phyloP scores from a whole-genome alignment of 1,284 basidiomycete genomes.

The Lignosus rhinocerotis region DNA sequence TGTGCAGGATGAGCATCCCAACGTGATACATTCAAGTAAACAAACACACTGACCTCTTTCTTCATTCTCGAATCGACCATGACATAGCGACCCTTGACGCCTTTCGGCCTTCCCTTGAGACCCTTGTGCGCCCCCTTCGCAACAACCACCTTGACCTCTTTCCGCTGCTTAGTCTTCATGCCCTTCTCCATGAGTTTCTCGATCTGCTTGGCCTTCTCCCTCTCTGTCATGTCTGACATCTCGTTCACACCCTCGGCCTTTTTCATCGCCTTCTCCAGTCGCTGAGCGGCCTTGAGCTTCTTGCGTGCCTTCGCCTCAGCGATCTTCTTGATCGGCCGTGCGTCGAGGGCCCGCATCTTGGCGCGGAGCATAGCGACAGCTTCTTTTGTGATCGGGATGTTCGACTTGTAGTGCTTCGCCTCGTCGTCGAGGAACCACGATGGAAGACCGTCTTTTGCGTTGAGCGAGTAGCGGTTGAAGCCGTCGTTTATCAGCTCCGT shows the following conservation, averaged over 20 bases:
- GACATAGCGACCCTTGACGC: constrained; percentile 89
- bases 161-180: constrained; percentile 69
- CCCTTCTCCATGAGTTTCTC: constrained; percentile 89
- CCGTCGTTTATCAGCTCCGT: constrained; percentile 93
- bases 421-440: constrained; percentile 99
- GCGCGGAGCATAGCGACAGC: constrained; percentile 86
- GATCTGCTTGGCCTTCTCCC: constrained; percentile 93
- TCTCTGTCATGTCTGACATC: constrained; percentile 88
- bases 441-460: constrained; percentile 90
- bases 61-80: constrained; percentile 91
- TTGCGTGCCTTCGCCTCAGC: constrained; percentile 99
- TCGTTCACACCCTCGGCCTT: constrained; percentile 96
- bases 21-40: constrained; percentile 10
- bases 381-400: constrained; percentile 97
- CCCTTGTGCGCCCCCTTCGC: constrained; percentile 91
- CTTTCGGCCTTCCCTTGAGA: constrained; percentile 91
- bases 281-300: constrained; percentile 86
- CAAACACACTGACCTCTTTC: constrained; percentile 63
- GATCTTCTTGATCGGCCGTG: constrained; percentile 98
- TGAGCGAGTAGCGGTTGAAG: constrained; percentile 92
- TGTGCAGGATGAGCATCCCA: constrained; percentile 29
- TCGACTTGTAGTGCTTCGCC: constrained; percentile 89
- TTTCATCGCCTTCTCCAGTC: constrained; percentile 91
- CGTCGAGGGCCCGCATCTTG: constrained; percentile 92
- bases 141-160: constrained; percentile 87